A percentile compares a stretch with the other conserved stretches of the same genome.
Conservation (phyloP, 805 yeast species). For the Yamadazyma kitorensis region DNA sequence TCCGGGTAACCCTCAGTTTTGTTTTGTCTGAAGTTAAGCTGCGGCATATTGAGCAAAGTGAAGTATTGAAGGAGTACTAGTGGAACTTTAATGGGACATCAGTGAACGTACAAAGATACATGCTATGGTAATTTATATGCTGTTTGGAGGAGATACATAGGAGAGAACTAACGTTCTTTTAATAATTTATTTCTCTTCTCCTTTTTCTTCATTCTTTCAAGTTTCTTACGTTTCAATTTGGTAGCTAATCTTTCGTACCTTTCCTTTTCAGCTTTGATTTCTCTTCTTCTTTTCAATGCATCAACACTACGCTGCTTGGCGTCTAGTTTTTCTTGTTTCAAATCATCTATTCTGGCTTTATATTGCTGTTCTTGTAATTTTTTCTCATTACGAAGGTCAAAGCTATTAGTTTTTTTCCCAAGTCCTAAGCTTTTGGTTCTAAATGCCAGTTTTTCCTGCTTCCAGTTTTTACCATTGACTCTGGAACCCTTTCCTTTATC, state of each 20-base stretch:
- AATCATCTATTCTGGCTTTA: slow-evolving; percentile 64
- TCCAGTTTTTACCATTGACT: slow-evolving; percentile 74
- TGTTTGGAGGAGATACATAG: not conserved
- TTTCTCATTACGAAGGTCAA: slow-evolving; percentile 66
- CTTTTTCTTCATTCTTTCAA: slow-evolving; percentile 82
- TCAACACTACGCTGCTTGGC: slow-evolving; percentile 52
- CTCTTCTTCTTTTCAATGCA: slow-evolving; percentile 68
- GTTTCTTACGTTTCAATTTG: slow-evolving; percentile 88
- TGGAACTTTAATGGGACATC: no score
- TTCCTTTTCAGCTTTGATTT: slow-evolving; percentile 82
- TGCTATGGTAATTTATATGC: not conserved
- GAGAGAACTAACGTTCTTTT: slow-evolving; percentile 67
- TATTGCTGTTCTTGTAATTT: slow-evolving; percentile 62
- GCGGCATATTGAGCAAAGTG: slow-evolving; percentile 1
- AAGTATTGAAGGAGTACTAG: no score
- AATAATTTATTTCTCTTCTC: slow-evolving; percentile 94
- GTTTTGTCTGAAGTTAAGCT: no score
- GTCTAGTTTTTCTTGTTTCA: slow-evolving; percentile 75
- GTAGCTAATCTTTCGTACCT: slow-evolving; percentile 78
- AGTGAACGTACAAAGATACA: not conserved
- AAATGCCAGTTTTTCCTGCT: slow-evolving; percentile 62
- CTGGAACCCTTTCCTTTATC: slow-evolving; percentile 46
- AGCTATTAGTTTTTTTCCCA: slow-evolving; percentile 42
- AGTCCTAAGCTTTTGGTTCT: slow-evolving; percentile 63
- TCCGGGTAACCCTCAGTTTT: slow-evolving; percentile 20